phyloP scores from a whole-genome alignment of 352 stramenopile genomes.

The Phytopythium boreale region DNA sequence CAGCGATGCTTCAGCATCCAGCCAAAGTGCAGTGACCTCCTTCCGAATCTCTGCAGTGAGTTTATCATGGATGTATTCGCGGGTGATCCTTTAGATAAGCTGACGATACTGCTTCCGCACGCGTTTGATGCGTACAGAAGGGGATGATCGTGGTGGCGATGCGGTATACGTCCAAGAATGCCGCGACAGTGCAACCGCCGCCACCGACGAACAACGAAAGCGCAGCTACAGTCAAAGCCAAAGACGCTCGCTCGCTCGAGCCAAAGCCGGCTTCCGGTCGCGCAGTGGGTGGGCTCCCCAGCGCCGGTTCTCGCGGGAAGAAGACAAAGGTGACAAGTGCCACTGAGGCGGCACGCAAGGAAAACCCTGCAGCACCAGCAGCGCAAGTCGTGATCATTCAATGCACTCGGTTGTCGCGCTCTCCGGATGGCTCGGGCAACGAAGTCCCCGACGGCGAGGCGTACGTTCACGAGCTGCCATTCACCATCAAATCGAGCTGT shows the following conservation, averaged over 20 bases:
- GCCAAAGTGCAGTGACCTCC: not conserved
- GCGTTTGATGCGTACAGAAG: slow-evolving; percentile 27
- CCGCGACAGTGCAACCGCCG: not conserved
- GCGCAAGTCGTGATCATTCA: slow-evolving; percentile 45
- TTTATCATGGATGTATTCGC: not conserved
- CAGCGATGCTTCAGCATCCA: slow-evolving; percentile 7
- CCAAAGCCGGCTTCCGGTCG: not conserved
- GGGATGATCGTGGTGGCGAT: slow-evolving; percentile 79
- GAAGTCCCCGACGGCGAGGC: slow-evolving; percentile 29
- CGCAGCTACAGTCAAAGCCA: slow-evolving; percentile 3
- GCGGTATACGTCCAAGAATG: slow-evolving; percentile 31
- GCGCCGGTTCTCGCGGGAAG: slow-evolving; percentile 2
- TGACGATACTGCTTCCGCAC: not conserved
- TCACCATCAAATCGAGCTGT: slow-evolving; percentile 32
- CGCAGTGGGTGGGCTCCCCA: not conserved
- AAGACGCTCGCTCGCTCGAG: slow-evolving; percentile 13
- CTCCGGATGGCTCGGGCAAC: slow-evolving; percentile 22
- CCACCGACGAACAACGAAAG: not conserved
- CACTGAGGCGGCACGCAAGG: not conserved
- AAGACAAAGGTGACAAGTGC: slow-evolving; percentile 5
- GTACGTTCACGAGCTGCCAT: slow-evolving; percentile 44
- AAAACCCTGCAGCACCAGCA: slow-evolving; percentile 6
- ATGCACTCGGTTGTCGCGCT: slow-evolving; percentile 33
- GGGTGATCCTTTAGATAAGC: not conserved
- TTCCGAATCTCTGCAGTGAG: slow-evolving; percentile 59